Base-by-base conservation (phyloP, 2,329 filamentous ascomycete species). In the Trichoderma citrinoviride region DNA sequence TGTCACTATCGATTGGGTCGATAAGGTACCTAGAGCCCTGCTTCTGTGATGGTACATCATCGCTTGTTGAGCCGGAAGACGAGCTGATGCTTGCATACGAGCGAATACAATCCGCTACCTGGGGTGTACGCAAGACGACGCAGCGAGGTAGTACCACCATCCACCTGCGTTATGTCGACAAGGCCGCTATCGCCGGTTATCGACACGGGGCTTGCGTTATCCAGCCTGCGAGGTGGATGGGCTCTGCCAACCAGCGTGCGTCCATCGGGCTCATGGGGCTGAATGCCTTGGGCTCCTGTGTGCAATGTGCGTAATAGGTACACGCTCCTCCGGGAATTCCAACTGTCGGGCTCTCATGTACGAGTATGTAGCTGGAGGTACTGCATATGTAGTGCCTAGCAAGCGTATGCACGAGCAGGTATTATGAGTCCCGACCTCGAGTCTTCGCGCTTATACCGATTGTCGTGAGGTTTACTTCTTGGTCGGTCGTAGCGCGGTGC, bases 11-110 rank as follows among this genome's bases (percentile, higher is more conserved):
- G 33, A 37, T 37, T 37, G 33, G 33, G 33, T 37, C 33, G 33
- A 37, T 37, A n/a, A n/a, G n/a, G n/a, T n/a, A n/a, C n/a, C n/a
- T n/a, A 37, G 21, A 41, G 57, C 61, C 67, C 67, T 67, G 58
- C 43, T 57, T 27, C 6, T 8, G 17, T 19, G 58, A 46, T 41
- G n/a, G n/a, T n/a, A n/a, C n/a, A n/a, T 19, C 60, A n/a, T 55
- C 33, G 53, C 53, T 40, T 41, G 53, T 40, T 41, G 53, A 37
- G 29, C 50, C 50, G 21, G 44, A n/a, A 40, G 27, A 25, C 43
- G 52, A 49, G 57, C 46, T 33, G 57, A 52, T 61, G 54, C 50
- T 19, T 47, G 25, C 41, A 41, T 49, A 43, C 61, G 17, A 41
- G n/a, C 50, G 29, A n/a, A 50, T 49, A 29, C 55, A 3, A 52